Evolutionary conservation across 257 asterid species (phyloP).

Genomic region (Solanum paucissectum): DNA sequence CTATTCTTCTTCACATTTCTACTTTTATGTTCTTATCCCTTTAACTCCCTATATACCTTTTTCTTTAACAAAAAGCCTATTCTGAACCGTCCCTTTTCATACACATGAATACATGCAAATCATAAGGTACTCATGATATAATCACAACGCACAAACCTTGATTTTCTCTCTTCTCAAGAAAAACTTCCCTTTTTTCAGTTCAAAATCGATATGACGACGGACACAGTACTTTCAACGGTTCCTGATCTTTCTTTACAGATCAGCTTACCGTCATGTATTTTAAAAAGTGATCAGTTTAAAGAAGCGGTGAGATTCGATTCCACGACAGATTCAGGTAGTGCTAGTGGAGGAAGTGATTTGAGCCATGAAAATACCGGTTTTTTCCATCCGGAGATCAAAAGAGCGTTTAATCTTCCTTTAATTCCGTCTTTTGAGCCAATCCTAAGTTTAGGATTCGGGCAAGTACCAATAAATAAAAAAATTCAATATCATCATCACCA

Average conservation of each 20-base stretch:
- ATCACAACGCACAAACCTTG: conserved; percentile 7
- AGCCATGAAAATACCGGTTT: conserved; percentile 41
- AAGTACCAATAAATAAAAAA: conserved; percentile 3
- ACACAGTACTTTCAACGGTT: not conserved
- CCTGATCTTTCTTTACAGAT: conserved; percentile 81
- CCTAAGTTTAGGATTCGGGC: conserved; percentile 36
- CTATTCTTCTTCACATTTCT: not conserved
- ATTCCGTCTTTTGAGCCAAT: conserved; percentile 12
- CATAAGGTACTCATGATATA: conserved; percentile 47
- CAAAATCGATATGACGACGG: conserved; percentile 22
- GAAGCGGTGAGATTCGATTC: conserved; percentile 14
- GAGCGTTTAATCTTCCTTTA: not conserved
- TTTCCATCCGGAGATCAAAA: not conserved
- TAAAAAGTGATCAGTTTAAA: not conserved
- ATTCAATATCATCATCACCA: conserved; percentile 7
- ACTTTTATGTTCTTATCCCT: not conserved
- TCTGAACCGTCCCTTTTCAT: not conserved
- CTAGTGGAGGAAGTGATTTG: conserved; percentile 42
- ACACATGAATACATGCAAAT: conserved; percentile 33
- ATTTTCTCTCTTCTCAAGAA: conserved; percentile 11
- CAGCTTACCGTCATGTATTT: conserved; percentile 31
- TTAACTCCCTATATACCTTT: not conserved
- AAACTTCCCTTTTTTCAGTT: conserved; percentile 12
- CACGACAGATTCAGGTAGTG: conserved; percentile 38
- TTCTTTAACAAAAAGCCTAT: conserved; percentile 20